Base-by-base conservation (phyloP, 2,329 filamentous ascomycete species). In the Scorias spongiosa region DNA sequence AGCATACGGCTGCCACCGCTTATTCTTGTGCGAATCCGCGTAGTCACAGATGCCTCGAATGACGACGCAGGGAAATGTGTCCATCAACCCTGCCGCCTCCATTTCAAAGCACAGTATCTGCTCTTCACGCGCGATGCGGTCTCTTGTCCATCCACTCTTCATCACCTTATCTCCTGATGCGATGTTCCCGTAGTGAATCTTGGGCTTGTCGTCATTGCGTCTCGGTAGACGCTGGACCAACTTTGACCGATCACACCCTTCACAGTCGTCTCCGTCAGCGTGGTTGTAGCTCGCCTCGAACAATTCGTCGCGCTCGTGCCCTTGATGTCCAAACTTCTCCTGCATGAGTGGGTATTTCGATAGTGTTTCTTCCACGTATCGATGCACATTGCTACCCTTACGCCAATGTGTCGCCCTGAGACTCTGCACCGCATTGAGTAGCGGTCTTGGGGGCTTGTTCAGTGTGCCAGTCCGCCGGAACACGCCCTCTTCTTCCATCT, bases 1-100 rank as follows among this genome's bases (percentile, higher is more conserved):
- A n/a, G 57, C 57, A 45, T 57, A 59, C 1, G 43, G 39, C 17
- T 57, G 57, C 57, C 57, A 61, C 1, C 41, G 32, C 4, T 58
- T 49, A 42, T 56, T 56, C 45, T 58, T 60, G 43, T 60, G 56
- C 2, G 54, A 51, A 32, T 53, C 49, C 1, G 40, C 17, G 20
- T 51, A 51, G 29, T 51, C 47, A 7, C 42, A 51, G 4, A 51
- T 44, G 1, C 54, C 54, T 2, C 54, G 47, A 18, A 57, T 48
- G 10, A 52, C 44, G 9, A 55, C 18, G 32, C 46, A 53, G 4
- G 44, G 50, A 20, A 54, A 50, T 18, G 18, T 15, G 11, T 48
- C 42, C 40, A 46, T 46, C 2, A 49, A 40, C 1, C 48, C 48
- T 8, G 48, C 48, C 2, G 46, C 48, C 29, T 50, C 48, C 47